Evolutionary conservation across 2,329 filamentous ascomycete genomes (phyloP), one percentile per base, ranked within the genome.

Genomic region (Penicillium sp.): DNA sequence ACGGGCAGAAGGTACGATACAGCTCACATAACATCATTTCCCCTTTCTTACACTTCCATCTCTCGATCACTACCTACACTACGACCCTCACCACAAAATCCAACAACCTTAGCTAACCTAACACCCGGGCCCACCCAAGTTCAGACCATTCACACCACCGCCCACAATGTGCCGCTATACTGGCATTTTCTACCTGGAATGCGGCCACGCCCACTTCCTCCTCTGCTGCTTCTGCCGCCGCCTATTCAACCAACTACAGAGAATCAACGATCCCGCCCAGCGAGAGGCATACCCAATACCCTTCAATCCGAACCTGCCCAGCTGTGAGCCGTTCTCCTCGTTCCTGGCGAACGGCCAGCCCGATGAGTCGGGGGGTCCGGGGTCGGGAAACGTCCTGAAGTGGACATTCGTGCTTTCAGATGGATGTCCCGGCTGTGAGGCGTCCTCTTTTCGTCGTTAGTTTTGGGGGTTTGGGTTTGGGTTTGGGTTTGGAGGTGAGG

Each of bases 231-330:
- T 72, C 63, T 76, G 74, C 61, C 49, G 20, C 4, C 14, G 54
- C 4, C 52, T 71, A 7, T 54, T 67, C 11, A 12, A 43, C n/a
- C 68, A 74, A 39, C 61, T 76, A 0, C 58, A 65, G 11, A 70
- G 69, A 2, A 75, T 75, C 57, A 72, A 75, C 20, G 68, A 75
- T 37, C 65, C 70, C 0, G 42, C 55, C 1, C 50, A 71, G 38
- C 65, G 64, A 1, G 54, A 54, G 5, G 20, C 2, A 3, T 43
- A 50, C n/a, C 39, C 6, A 4, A 31, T 63, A 1, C 62, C 61
- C 4, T 64, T 66, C 15, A 57, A 65, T 34, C 43, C 56, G 1
- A 45, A 62, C 12, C 38, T 34, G 11, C 53, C 57, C 1, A 51
- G 41, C 20, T 68, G 65, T 5, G 54, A 58, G 31, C 63, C 65